A percentile compares a stretch with the other conserved stretches of the same genome.
These are phyloP conservation scores for Phytopythium ostracodes DNA, from an alignment of 352 stramenopile genomes.

Conservation along the genomic window DNA sequence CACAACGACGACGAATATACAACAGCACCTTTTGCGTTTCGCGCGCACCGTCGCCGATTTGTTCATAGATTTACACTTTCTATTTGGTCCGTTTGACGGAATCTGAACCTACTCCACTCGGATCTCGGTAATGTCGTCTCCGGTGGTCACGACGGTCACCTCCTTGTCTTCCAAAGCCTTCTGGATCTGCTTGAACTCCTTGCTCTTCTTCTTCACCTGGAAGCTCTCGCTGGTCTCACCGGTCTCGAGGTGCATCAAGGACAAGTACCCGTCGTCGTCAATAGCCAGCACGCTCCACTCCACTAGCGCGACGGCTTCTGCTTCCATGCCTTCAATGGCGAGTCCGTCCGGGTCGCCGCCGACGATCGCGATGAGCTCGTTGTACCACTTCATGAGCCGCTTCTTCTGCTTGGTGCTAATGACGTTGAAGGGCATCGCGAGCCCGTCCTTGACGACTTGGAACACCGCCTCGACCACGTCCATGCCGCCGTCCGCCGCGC, in stretches of 20 bases:
- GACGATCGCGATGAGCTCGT: slow-evolving; percentile 64
- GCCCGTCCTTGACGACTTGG: slow-evolving; percentile 68
- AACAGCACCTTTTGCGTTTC: neutral
- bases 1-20: neutral
- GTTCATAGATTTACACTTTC: slow-evolving; percentile 1
- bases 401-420: slow-evolving; percentile 83
- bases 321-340: slow-evolving; percentile 17
- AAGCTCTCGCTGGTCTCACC: slow-evolving; percentile 68
- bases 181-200: slow-evolving; percentile 69
- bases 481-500: slow-evolving; percentile 18
- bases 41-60: neutral
- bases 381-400: slow-evolving; percentile 80
- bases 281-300: slow-evolving; percentile 71
- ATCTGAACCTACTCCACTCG: slow-evolving; percentile 25
- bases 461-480: slow-evolving; percentile 55
- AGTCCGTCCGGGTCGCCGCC: slow-evolving; percentile 42
- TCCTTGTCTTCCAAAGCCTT: slow-evolving; percentile 52
- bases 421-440: slow-evolving; percentile 84
- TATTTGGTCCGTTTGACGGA: neutral
- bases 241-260: slow-evolving; percentile 59
- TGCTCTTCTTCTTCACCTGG: slow-evolving; percentile 61
- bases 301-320: slow-evolving; percentile 10
- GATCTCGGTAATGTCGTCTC: slow-evolving; percentile 49
- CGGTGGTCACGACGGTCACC: slow-evolving; percentile 47
- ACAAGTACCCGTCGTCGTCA: slow-evolving; percentile 73